phyloP scores from a whole-genome alignment of 2,329 filamentous ascomycete genomes.

The Torrubiella hemipterigena region DNA sequence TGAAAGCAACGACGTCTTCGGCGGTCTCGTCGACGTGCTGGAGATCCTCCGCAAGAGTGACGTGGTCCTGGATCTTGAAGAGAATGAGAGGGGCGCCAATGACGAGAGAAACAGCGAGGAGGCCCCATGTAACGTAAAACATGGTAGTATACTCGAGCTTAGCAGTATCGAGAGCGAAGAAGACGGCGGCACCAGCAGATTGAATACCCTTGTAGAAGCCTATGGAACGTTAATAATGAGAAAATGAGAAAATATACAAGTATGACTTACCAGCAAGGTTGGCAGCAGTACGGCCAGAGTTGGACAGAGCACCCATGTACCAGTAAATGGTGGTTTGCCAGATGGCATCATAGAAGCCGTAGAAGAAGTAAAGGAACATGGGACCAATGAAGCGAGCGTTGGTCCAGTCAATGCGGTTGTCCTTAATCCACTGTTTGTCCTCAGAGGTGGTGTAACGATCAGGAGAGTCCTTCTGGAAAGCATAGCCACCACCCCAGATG shows the following conservation, averaged over 20 bases:
- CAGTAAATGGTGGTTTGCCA: constrained; percentile 92
- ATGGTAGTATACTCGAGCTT: constrained; percentile 56
- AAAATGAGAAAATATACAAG: no score
- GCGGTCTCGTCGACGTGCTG: constrained; percentile 75
- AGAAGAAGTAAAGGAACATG: constrained; percentile 85
- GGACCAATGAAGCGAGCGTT: constrained; percentile 52
- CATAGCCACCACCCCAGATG: constrained; percentile 48
- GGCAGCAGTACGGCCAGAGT: constrained; percentile 74
- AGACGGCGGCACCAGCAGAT: constrained; percentile 72
- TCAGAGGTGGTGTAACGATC: constrained; percentile 14
- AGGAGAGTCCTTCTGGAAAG: constrained; percentile 48
- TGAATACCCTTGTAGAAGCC: constrained; percentile 80
- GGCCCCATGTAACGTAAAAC: constrained; percentile 61
- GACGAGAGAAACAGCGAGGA: constrained; percentile 62
- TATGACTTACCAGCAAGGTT: constrained; percentile 89
- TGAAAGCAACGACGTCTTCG: constrained; percentile 43
- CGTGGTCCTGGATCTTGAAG: constrained; percentile 68
- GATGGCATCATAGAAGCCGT: constrained; percentile 77
- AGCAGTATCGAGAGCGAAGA: constrained; percentile 55
- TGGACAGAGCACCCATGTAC: constrained; percentile 29
- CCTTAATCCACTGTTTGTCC: constrained; percentile 28
- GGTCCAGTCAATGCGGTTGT: constrained; percentile 51
- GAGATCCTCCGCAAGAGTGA: constrained; percentile 70
- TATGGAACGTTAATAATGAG: no score
- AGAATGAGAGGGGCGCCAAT: constrained; percentile 71